Base-by-base conservation (phyloP, 2,329 filamentous ascomycete species). In the Alternaria burnsii region DNA sequence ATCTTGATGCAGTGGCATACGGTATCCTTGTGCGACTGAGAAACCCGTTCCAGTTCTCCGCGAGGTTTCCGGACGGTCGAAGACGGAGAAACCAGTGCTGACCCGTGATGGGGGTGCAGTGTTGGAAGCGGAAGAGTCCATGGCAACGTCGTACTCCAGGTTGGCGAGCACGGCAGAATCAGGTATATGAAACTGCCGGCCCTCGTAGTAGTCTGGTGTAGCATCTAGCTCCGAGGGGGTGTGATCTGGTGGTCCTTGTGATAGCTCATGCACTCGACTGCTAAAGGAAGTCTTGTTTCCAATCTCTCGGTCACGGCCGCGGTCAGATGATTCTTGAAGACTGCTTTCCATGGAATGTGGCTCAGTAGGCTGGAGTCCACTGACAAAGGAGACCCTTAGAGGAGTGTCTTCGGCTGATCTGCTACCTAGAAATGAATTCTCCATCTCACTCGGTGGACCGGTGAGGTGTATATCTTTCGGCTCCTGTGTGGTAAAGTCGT, bases 381-480 rank as follows among this genome's bases (percentile, higher is more conserved):
- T 62, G 24, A 69, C 57, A 7, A 61, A 65, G 1, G 70, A 70
- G 16, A 74, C 63, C n/a, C 63, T 65, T 5, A 75, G 61, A 1
- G 73, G 69, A 2, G 70, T 66, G 10, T 74, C 70, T 1, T 75
- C 73, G 9, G 61, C 65, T 4, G 68, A 58, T 48, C 70, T 73
- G 60, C 56, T 73, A 14, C 60, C 65, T 12, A 69, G 52, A 34
- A 76, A 72, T 0, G 72, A 70, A 34, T 59, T 71, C 3, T 73
- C 71, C n/a, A 76, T 61, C 44, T 76, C 73, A 11, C 66, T 62
- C 8, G 75, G 74, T 14, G 74, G 74, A 7, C 73, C 75, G 8
- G 75, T 75, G 22, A 79, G 73, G 57, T 73, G 77, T 1, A 78
- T 68, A n/a, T 75, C 74, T 48, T 76, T 76, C 5, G 67, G 63